Evolutionary conservation across 257 asterid genomes (phyloP).

Genomic region (Penstemon barbatus): DNA sequence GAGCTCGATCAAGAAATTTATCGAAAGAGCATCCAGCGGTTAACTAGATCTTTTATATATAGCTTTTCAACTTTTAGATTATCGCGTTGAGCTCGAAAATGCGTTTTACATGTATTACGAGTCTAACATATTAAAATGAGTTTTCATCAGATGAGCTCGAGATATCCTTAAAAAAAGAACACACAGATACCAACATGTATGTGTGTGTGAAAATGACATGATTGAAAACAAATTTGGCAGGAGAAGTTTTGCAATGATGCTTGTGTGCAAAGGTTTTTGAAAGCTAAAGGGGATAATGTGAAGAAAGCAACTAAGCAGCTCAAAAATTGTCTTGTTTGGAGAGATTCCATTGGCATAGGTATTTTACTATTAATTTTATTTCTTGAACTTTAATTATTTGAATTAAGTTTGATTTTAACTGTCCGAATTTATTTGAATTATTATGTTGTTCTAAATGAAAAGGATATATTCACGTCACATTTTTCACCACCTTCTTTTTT

Average conservation of each 20-base stretch:
- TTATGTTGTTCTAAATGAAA: not conserved
- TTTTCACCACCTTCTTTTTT: not conserved
- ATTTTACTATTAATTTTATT: not conserved
- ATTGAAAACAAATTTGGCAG: slow-evolving; percentile 33
- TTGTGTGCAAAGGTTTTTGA: slow-evolving; percentile 83
- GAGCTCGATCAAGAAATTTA: no score
- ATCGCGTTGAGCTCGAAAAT: no score
- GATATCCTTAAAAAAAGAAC: not conserved
- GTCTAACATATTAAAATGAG: no score
- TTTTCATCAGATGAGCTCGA: no score
- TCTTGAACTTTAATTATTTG: no score
- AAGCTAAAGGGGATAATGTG: slow-evolving; percentile 73
- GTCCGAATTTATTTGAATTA: not conserved
- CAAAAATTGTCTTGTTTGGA: slow-evolving; percentile 76
- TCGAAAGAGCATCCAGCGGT: no score
- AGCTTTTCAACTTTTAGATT: no score
- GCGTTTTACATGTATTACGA: no score
- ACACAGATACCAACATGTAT: slow-evolving; percentile 18
- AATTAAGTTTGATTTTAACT: no score
- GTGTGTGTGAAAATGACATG: not conserved
- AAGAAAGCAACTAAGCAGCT: slow-evolving; percentile 92
- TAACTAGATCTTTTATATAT: no score
- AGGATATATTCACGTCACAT: not conserved
- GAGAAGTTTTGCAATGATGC: slow-evolving; percentile 74
- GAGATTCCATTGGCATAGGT: slow-evolving; percentile 86